A percentile compares a stretch with the other conserved stretches of the same genome.
Evolutionary conservation across 1,284 basidiomycete genomes (phyloP).

Genomic region (Ustilago crameri): DNA sequence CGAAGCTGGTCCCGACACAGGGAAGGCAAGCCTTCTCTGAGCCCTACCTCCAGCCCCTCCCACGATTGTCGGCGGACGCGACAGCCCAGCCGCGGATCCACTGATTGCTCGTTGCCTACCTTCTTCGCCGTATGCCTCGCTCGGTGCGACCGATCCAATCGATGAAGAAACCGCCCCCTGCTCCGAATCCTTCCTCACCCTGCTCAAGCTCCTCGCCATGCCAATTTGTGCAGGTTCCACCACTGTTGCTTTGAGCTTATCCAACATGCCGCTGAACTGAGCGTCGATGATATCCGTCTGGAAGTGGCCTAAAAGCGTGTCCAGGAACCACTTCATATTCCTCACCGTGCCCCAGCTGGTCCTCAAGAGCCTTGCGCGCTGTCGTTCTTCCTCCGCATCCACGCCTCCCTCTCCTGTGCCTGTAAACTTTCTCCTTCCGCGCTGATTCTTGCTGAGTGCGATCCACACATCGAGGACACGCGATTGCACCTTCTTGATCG

Average conservation of each 20-base stretch:
- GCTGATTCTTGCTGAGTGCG: slow-evolving; percentile 81
- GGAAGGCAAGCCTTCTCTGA: slow-evolving; percentile 31
- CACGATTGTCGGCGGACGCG: slow-evolving; percentile 19
- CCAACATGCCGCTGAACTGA: slow-evolving; percentile 79
- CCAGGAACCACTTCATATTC: slow-evolving; percentile 90
- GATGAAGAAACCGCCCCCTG: slow-evolving; percentile 13
- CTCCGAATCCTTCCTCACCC: slow-evolving; percentile 32
- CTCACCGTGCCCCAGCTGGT: slow-evolving; percentile 85
- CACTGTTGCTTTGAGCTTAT: slow-evolving; percentile 69
- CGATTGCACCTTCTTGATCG: slow-evolving; percentile 82
- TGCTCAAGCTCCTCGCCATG: slow-evolving; percentile 1
- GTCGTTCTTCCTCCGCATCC: slow-evolving; percentile 74
- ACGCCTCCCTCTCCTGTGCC: slow-evolving; percentile 86
- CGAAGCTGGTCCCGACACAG: slow-evolving; percentile 41
- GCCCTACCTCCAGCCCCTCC: slow-evolving; percentile 14
- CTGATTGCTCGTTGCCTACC: slow-evolving; percentile 19
- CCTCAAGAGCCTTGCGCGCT: slow-evolving; percentile 73
- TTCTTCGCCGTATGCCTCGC: slow-evolving; percentile 28
- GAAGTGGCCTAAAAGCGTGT: slow-evolving; percentile 74
- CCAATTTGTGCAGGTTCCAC: not conserved
- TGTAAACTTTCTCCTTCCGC: slow-evolving; percentile 82
- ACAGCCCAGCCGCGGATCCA: slow-evolving; percentile 12
- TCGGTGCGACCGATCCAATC: slow-evolving; percentile 19
- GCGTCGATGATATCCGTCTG: slow-evolving; percentile 90
- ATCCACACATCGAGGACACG: slow-evolving; percentile 83